A percentile compares a stretch with the other conserved stretches of the same genome.
phyloP scores from a whole-genome alignment of 495 filamentous ascomycete species.

The Neurospora tetraspora region DNA sequence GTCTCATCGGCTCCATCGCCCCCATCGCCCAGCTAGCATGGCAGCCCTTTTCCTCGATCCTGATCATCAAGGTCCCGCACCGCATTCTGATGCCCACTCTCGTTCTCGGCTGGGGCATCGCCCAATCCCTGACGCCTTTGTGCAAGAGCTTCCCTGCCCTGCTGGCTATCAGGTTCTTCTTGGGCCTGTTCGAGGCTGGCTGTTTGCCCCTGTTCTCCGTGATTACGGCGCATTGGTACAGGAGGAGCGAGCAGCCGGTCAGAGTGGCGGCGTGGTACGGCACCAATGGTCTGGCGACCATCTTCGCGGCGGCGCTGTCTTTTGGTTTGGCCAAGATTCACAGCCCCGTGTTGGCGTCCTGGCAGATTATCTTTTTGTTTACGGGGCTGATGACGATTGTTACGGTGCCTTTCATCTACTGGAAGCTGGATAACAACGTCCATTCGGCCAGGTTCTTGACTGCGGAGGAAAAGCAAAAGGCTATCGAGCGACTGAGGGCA shows the following conservation, averaged over 20 bases:
- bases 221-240: slow-evolving; percentile 53
- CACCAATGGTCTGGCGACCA: slow-evolving; percentile 53
- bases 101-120: slow-evolving; percentile 52
- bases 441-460: slow-evolving; percentile 44
- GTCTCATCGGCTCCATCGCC: slow-evolving; percentile 49
- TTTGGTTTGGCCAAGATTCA: slow-evolving; percentile 50
- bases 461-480: slow-evolving; percentile 34
- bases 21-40: slow-evolving; percentile 55
- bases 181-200: slow-evolving; percentile 54
- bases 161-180: slow-evolving; percentile 47
- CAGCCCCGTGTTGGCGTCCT: slow-evolving; percentile 40
- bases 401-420: slow-evolving; percentile 39
- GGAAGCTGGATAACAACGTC: slow-evolving; percentile 43
- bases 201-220: slow-evolving; percentile 52
- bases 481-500: slow-evolving; percentile 35
- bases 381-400: slow-evolving; percentile 48
- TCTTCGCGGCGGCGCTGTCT: slow-evolving; percentile 50
- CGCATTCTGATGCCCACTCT: slow-evolving; percentile 52
- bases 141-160: slow-evolving; percentile 39
- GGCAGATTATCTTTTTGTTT: slow-evolving; percentile 59
- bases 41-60: slow-evolving; percentile 54
- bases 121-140: slow-evolving; percentile 46
- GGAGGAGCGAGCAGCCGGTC: slow-evolving; percentile 49
- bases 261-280: slow-evolving; percentile 58
- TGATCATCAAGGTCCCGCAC: slow-evolving; percentile 58